Evolutionary conservation across 2,329 filamentous ascomycete species (phyloP).

Genomic region (Cladobotryum mycophilum): DNA sequence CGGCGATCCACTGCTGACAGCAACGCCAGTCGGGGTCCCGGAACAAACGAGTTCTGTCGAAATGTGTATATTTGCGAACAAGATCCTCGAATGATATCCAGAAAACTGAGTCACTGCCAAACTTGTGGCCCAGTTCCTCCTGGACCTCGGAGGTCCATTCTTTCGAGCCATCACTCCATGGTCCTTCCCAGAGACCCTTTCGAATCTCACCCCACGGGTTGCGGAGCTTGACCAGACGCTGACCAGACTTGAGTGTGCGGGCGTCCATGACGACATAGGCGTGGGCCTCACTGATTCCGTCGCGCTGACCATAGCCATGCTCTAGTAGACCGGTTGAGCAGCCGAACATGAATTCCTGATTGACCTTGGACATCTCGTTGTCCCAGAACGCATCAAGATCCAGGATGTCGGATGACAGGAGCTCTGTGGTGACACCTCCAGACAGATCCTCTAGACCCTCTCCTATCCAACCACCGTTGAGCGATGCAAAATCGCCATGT

Average conservation of each 20-base stretch:
- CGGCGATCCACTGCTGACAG: slow-evolving; percentile 54
- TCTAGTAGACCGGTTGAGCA: slow-evolving; percentile 60
- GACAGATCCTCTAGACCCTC: slow-evolving; percentile 55
- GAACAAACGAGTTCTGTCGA: slow-evolving; percentile 58
- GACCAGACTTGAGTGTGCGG: slow-evolving; percentile 43
- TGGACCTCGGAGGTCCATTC: slow-evolving; percentile 56
- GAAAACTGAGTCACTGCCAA: slow-evolving; percentile 57
- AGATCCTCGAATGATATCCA: slow-evolving; percentile 60
- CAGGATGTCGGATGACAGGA: slow-evolving; percentile 64
- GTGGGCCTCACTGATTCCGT: slow-evolving; percentile 52
- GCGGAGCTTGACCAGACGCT: slow-evolving; percentile 51
- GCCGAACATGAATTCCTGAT: slow-evolving; percentile 73
- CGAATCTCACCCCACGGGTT: slow-evolving; percentile 56
- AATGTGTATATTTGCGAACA: slow-evolving; percentile 54
- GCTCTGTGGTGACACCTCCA: slow-evolving; percentile 63
- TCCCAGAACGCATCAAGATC: slow-evolving; percentile 80
- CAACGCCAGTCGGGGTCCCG: slow-evolving; percentile 50
- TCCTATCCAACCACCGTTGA: slow-evolving; percentile 65
- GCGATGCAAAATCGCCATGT: slow-evolving; percentile 68
- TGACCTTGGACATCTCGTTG: slow-evolving; percentile 72
- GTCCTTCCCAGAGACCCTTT: slow-evolving; percentile 53
- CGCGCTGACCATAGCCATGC: slow-evolving; percentile 53
- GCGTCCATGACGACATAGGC: slow-evolving; percentile 58
- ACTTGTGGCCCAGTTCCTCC: slow-evolving; percentile 51
- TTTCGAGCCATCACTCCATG: slow-evolving; percentile 55